Base-by-base conservation (phyloP, 2,329 filamentous ascomycete species). In the Onygenales sp. region DNA sequence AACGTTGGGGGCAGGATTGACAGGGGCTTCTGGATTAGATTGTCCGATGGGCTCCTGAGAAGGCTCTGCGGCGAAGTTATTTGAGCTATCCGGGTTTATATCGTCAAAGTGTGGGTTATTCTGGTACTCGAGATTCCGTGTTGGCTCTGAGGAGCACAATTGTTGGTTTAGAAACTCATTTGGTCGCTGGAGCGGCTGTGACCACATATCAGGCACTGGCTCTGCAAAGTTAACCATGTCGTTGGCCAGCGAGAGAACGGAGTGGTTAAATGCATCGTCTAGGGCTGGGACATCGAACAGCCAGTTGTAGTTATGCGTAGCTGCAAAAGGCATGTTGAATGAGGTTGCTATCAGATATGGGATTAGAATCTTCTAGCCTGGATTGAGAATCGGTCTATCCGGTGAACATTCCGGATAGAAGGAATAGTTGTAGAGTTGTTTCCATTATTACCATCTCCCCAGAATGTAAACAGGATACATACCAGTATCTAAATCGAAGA, bases 261-360 rank as follows among this genome's bases (percentile, higher is more conserved):
- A 56, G 36, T 66, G 61, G 38, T 61, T 52, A 17, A 66, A 66
- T 7, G 60, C 63, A 35, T 66, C 64, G 51, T 74, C 70, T 53
- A 78, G 64, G 44, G 61, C 66, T 11, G 60, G 54, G 10, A 67
- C 62, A 41, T 80, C 76, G 59, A 84, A 84, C 2, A 84, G 62
- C 80, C 81, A 84, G 54, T 79, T 81, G 61, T 84, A 84, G 53
- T 84, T 81, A 57, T 73, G 73, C 55, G 80, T 79, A 1, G 81
- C 83, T 2, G 81, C 83, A 63, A 82, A 84, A 5, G 81, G 81
- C 68, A 82, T 81, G 52, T 84, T 84, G 62, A 84, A 84, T 0
- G 80, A 82, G 60, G 76, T 81, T 33, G 81, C 80, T 62, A 52
- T 27, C 21, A 27, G 21, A 27, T 27, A 27, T 27, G 21, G 21